Evolutionary conservation across 495 filamentous ascomycete species (phyloP).

Genomic region (Entonaema liquescens): DNA sequence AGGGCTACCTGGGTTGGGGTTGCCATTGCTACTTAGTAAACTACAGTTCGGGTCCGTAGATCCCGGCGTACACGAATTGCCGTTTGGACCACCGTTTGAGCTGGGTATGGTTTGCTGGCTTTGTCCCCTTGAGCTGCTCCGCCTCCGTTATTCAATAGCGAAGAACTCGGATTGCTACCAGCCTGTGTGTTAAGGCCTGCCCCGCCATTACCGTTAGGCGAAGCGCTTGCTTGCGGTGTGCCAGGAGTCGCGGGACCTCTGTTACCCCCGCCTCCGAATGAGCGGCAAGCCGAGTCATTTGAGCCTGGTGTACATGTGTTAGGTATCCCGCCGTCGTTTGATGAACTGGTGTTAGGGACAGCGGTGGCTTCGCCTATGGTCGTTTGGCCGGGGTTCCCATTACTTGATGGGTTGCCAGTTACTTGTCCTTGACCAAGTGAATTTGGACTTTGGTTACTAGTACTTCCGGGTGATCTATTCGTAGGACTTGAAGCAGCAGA

Average conservation of each 20-base stretch:
- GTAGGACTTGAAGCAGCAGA: slow-evolving; percentile 3
- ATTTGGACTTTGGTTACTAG: background rate
- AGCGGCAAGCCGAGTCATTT: slow-evolving; percentile 25
- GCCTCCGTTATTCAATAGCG: slow-evolving; percentile 10
- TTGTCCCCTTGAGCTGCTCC: slow-evolving; percentile 18
- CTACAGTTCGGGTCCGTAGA: slow-evolving; percentile 34
- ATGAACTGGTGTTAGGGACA: background rate
- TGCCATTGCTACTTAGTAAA: slow-evolving; percentile 10
- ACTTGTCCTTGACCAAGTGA: slow-evolving; percentile 1
- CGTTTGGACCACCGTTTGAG: slow-evolving; percentile 16
- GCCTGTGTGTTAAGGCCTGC: slow-evolving; percentile 26
- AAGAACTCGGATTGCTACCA: slow-evolving; percentile 8
- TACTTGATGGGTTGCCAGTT: slow-evolving; percentile 8
- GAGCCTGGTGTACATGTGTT: slow-evolving; percentile 23
- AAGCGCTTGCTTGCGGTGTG: slow-evolving; percentile 26
- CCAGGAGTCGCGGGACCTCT: background rate
- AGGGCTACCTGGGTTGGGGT: background rate
- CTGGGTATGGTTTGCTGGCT: slow-evolving; percentile 23
- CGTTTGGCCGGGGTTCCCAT: slow-evolving; percentile 3
- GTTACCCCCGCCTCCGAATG: slow-evolving; percentile 14
- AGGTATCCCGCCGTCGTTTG: slow-evolving; percentile 11
- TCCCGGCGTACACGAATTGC: slow-evolving; percentile 20
- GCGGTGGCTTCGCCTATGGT: background rate
- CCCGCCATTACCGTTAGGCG: slow-evolving; percentile 13
- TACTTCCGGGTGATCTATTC: background rate